Evolutionary conservation across 1,284 basidiomycete genomes (phyloP).

Genomic region (Austroboletus novae-zelandiae): DNA sequence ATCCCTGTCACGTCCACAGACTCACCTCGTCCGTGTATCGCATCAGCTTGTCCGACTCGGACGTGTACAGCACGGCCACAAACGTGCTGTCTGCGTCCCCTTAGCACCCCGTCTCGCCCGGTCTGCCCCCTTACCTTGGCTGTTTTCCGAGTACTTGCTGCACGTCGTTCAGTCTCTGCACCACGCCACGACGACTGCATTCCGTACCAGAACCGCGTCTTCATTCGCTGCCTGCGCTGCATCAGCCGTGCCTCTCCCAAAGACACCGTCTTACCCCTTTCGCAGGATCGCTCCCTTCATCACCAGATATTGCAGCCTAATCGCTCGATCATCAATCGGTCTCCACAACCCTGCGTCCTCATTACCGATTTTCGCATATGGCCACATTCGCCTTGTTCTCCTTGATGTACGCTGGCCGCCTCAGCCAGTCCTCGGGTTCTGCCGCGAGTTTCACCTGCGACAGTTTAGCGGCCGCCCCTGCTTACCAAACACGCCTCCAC

Average conservation of each 20-base stretch:
- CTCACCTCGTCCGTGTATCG: conserved; percentile 73
- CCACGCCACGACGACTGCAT: conserved; percentile 4
- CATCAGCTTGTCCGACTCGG: conserved; percentile 70
- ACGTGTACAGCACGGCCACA: conserved; percentile 74
- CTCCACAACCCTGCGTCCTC: conserved; percentile 25
- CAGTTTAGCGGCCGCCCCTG: conserved; percentile 1
- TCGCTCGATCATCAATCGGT: conserved; percentile 13
- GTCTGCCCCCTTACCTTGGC: conserved; percentile 46
- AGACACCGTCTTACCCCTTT: conserved; percentile 56
- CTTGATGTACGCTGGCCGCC: conserved; percentile 77
- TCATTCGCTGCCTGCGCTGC: conserved; percentile 61
- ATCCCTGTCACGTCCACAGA: conserved; percentile 14
- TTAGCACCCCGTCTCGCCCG: conserved; percentile 5
- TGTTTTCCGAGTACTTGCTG: conserved; percentile 72
- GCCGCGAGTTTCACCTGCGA: conserved; percentile 74
- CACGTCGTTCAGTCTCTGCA: conserved; percentile 19
- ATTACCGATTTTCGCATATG: conserved; percentile 78
- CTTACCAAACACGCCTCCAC: not conserved
- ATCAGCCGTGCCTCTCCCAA: conserved; percentile 20
- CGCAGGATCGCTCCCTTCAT: conserved; percentile 79
- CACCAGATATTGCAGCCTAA: conserved; percentile 77
- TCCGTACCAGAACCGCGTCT: conserved; percentile 73
- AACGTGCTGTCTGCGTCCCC: conserved; percentile 61
- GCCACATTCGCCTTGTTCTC: conserved; percentile 70
- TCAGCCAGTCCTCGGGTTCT: conserved; percentile 73